Percentiles rank a stretch among this genome's conserved stretches.
Conservation (phyloP, 352 stramenopile genomes). For the Hyaloperonospora arabidopsidis region DNA sequence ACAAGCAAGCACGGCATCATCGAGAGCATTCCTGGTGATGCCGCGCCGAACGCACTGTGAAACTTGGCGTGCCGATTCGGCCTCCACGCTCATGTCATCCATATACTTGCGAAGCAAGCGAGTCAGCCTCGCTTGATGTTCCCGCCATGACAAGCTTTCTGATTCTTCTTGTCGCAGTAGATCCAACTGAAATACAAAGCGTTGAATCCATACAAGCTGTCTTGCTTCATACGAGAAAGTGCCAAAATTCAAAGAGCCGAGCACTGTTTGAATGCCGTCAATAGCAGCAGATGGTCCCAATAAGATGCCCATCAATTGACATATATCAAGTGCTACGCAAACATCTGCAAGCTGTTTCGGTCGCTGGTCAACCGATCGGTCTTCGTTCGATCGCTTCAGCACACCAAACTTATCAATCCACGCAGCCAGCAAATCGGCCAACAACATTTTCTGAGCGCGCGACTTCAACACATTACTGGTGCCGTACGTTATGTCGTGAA, state of each 20-base stretch:
- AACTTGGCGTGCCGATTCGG: slow-evolving; percentile 27
- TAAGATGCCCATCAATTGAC: slow-evolving; percentile 37
- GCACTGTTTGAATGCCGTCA: slow-evolving; percentile 30
- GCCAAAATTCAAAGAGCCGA: slow-evolving; percentile 31
- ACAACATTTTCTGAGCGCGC: slow-evolving; percentile 25
- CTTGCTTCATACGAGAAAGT: slow-evolving; percentile 25
- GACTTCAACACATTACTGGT: slow-evolving; percentile 29
- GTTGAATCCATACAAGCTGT: slow-evolving; percentile 38
- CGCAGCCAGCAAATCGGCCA: slow-evolving; percentile 25
- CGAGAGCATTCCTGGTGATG: slow-evolving; percentile 20
- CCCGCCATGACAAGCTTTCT: slow-evolving; percentile 6
- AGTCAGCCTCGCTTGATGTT: slow-evolving; percentile 14
- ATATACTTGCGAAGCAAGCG: slow-evolving; percentile 40
- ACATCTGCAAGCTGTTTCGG: slow-evolving; percentile 17
- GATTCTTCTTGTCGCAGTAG: slow-evolving; percentile 11
- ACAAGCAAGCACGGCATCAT: slow-evolving; percentile 34
- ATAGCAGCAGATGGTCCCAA: slow-evolving; percentile 31
- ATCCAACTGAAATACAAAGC: slow-evolving; percentile 42
- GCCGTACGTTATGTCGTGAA: slow-evolving; percentile 25
- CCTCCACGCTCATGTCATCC: slow-evolving; percentile 32
- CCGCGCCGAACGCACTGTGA: slow-evolving; percentile 17
- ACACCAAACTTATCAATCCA: slow-evolving; percentile 38
- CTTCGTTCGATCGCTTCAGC: neutral
- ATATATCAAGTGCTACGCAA: slow-evolving; percentile 39
- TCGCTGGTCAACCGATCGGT: neutral